Conservation (phyloP, 306 rosid species). For the Psophocarpus tetragonolobus region DNA sequence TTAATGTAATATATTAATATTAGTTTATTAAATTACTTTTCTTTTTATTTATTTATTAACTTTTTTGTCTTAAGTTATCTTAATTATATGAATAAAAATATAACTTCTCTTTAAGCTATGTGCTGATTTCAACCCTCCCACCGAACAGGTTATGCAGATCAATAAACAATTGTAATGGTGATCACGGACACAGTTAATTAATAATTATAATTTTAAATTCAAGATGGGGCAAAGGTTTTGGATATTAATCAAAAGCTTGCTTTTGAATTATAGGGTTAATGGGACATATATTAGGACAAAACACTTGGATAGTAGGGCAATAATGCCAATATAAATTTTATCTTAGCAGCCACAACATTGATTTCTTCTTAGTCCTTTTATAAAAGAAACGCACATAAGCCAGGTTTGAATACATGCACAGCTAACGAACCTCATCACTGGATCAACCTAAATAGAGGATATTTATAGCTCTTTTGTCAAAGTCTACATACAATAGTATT, state of each 20-base stretch:
- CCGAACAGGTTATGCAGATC: constrained; percentile 1
- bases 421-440: constrained; percentile 16
- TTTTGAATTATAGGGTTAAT: constrained; percentile 34
- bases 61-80: background rate
- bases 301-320: constrained; percentile 34
- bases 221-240: constrained; percentile 45
- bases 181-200: constrained; percentile 36
- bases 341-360: background rate
- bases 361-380: constrained; percentile 14
- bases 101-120: background rate
- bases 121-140: background rate
- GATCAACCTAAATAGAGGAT: background rate
- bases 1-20: too few relatives aligned
- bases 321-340: constrained; percentile 18
- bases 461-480: background rate
- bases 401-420: constrained; percentile 10
- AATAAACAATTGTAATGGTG: constrained; percentile 31
- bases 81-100: background rate
- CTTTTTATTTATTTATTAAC: background rate
- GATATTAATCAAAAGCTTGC: constrained; percentile 33
- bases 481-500: background rate
- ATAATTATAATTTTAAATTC: constrained; percentile 28
- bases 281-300: constrained; percentile 56
- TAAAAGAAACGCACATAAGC: constrained; percentile 20
- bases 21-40: background rate